Evolutionary conservation across 2,329 filamentous ascomycete species (phyloP), one percentile per base, ranked within the genome.

Genomic region (Biscogniauxia marginata): DNA sequence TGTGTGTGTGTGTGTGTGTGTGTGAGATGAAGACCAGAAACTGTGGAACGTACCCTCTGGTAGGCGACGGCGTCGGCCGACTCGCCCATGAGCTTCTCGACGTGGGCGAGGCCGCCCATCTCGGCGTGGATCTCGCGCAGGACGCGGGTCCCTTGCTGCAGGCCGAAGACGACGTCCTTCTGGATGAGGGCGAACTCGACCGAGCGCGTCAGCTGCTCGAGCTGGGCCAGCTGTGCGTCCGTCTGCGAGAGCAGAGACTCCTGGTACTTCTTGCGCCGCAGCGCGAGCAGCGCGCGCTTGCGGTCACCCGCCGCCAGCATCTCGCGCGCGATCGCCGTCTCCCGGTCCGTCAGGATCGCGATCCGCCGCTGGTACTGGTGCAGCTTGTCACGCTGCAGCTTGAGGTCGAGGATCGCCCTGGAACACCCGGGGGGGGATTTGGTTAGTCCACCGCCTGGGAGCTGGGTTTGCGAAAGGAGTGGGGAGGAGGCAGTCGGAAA

Each of bases 181-280:
- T 98, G 93, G 64, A 99, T 95, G 22, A 93, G 84, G 43, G 95
- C 91, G 75, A 99, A 99, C 76, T 99, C 95, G 67, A 99, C 92
- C 71, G 86, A 92, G 54, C 85, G 85, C 7, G 91, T 95, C 64
- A 99, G 79, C 70, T 91, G 86, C 78, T 99, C 93, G 19, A 99
- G 80, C 75, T 97, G 91, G 63, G 90, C 91, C n/a, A 99, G 84
- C 77, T 98, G 93, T 55, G 86, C 85, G 75, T 99, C 93, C 11
- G 93, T 97, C 78, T 96, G 93, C 58, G 84, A 81, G 11, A 98
- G 82, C 20, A 98, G 82, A 22, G 90, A 88, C 73, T 98, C 90
- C 73, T 99, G 95, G 79, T 96, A 98, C 74, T 98, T 99, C 77
- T 97, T 97, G 65, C 93, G 85, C 55, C 95, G 88, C 58, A 99